Evolutionary conservation across 441 rosid species (phyloP), one percentile per base, ranked within the genome.

Genomic region (Kokia cookei): DNA sequence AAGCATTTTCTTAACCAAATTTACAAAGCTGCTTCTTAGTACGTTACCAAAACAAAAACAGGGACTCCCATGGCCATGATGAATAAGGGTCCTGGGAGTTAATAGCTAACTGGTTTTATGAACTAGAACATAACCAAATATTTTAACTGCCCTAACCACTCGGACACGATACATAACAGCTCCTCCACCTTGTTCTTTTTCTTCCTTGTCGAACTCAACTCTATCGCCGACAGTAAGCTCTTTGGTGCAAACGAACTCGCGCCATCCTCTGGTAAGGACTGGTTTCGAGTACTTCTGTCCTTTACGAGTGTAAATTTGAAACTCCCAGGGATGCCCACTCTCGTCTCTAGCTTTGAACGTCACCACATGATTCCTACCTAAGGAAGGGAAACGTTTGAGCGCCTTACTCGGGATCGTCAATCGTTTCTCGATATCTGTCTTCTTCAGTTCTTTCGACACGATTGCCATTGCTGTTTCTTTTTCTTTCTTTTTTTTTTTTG

Each of bases 251-350:
- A 71, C 74, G 58, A 43, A 59, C 0, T 57, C 13, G 10, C 43
- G 32, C 74, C 74, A 71, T 14, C 74, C 65, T 40, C 15, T 58
- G 26, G 65, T 40, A 58, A 71, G 65, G 13, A 71, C 74, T 10
- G 75, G 75, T 43, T 72, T 72, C 58, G 0, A 8, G 66, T 72
- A 48, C 67, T 7, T 37, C 3, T 57, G 27, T 17, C 2, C 17
- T 11, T 32, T 51, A n/a, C 75, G 75, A 45, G 67, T 72, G 43
- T 60, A 72, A 11, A 47, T 9, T 26, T 8, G 43, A 13, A 72
- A 72, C 29, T n/a, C n/a, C 75, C 75, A 60, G 4, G 6, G 58
- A 58, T 5, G 67, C 6, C 55, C 75, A 27, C 27, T 11, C 7
- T 60, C 75, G 27, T 72, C 75, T 19, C 14, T 27, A 15, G 29